Evolutionary conservation across 352 stramenopile species (phyloP), one percentile per base, ranked within the genome.

Genomic region (Pythium guiyangense): DNA sequence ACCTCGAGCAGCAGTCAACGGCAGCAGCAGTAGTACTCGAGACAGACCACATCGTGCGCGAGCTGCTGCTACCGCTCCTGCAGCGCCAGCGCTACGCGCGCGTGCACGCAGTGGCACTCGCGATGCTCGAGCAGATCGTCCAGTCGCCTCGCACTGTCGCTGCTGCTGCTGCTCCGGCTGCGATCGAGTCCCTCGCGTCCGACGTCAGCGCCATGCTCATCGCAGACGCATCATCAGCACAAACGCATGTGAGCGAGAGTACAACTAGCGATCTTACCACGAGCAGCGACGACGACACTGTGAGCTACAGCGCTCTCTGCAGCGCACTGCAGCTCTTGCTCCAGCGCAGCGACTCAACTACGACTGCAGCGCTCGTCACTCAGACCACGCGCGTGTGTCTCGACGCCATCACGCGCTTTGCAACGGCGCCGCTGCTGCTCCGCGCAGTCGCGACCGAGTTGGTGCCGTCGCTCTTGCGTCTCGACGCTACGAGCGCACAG

Each of bases 301-400:
- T 70, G 15, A 77, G 74, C 55, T 86, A 73, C 45, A 63, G 66
- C 9, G 72, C 80, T 35, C 53, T 90, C 8, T 86, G 80, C 37
- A 57, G 61, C 10, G 61, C 85, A 31, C 57, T 86, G 47, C 63
- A 84, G 54, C 31, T 86, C 25, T 37, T 84, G 20, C 49, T 79
- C n/a, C 59, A 50, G 37, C 20, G 20, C 17, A 49, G 65, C 55
- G 27, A 18, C 26, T 6, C 34, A 2, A 0, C 4, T 17, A 29
- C 49, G 10, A 4, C 12, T 37, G 18, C 31, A 27, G 45, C 25
- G n/a, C 26, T 42, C 0, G 29, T 77, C 27, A 18, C 62, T 10
- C 51, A 62, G 18, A 52, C 64, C 12, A 57, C 74, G 52, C 50
- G 62, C 12, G 55, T 88, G 27, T 88, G 75, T 55, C 37, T 60